These are phyloP conservation scores for Yamadazyma jaroonii DNA, from an alignment of 1,139 yeast genomes.

Conservation along the genomic window DNA sequence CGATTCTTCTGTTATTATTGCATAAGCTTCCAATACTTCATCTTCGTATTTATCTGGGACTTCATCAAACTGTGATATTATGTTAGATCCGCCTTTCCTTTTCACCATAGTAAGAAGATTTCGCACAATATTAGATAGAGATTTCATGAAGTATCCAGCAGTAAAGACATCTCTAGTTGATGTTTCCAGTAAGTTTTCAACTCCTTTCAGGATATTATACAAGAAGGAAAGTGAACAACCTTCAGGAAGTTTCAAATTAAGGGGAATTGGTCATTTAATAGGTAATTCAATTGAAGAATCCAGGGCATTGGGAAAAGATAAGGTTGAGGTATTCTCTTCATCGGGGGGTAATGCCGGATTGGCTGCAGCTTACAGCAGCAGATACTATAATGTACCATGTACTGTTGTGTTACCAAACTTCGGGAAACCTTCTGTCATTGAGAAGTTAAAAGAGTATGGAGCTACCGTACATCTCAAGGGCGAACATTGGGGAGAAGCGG, in stretches of 20 bases:
- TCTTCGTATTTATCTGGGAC: constrained; percentile 25
- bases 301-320: constrained; percentile 16
- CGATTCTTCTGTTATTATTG: constrained; percentile 20
- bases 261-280: constrained; percentile 60
- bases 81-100: neutral
- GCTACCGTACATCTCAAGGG: constrained; percentile 59
- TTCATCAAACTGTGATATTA: constrained; percentile 12
- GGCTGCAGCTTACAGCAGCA: constrained; percentile 67
- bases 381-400: constrained; percentile 44
- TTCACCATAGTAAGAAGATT: neutral
- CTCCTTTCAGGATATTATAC: constrained; percentile 48
- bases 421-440: constrained; percentile 32
- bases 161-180: constrained; percentile 44
- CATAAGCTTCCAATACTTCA: constrained; percentile 32
- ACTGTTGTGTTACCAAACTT: constrained; percentile 63
- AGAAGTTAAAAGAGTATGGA: constrained; percentile 39
- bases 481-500: constrained; percentile 65
- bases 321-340: constrained; percentile 54
- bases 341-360: constrained; percentile 82
- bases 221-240: constrained; percentile 71
- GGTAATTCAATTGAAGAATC: constrained; percentile 16
- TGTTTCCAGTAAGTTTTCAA: constrained; percentile 27
- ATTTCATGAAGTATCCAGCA: constrained; percentile 21
- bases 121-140: neutral
- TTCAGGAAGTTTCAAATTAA: constrained; percentile 66